These are phyloP conservation scores for Bauhinia variegata DNA, from an alignment of 306 rosid species.

Conservation along the genomic window DNA sequence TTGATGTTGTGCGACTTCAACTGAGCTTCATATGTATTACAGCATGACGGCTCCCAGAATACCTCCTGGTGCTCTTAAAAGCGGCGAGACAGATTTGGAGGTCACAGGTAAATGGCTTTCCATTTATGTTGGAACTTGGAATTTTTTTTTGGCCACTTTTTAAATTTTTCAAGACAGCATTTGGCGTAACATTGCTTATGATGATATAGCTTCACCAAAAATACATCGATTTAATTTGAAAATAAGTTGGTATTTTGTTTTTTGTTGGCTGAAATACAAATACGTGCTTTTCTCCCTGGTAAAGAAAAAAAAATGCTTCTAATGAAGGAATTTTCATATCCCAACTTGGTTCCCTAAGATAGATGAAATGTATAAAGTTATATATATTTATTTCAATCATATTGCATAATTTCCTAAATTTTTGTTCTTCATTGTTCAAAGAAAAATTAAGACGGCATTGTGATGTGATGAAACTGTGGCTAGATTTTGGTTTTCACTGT, in stretches of 20 bases:
- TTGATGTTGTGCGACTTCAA: slow-evolving; percentile 24
- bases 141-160: neutral
- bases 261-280: too few relatives aligned
- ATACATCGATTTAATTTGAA: neutral
- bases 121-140: too few relatives aligned
- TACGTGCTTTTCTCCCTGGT: too few relatives aligned
- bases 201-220: neutral
- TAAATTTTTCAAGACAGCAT: slow-evolving; percentile 12
- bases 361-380: too few relatives aligned
- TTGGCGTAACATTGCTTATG: neutral
- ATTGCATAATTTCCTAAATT: too few relatives aligned
- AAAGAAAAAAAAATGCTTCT: too few relatives aligned
- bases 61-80: slow-evolving; percentile 73
- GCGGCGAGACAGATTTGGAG: slow-evolving; percentile 78
- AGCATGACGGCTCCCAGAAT: slow-evolving; percentile 93
- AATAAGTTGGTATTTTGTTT: too few relatives aligned
- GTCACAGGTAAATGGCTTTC: slow-evolving; percentile 73
- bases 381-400: too few relatives aligned
- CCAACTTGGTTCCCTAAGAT: too few relatives aligned
- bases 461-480: neutral
- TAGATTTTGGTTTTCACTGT: neutral
- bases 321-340: too few relatives aligned
- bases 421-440: too few relatives aligned
- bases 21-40: slow-evolving; percentile 46
- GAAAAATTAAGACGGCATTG: neutral